Evolutionary conservation across 306 rosid genomes (phyloP), one percentile per base, ranked within the genome.

Genomic region (Trifolium fragiferum): DNA sequence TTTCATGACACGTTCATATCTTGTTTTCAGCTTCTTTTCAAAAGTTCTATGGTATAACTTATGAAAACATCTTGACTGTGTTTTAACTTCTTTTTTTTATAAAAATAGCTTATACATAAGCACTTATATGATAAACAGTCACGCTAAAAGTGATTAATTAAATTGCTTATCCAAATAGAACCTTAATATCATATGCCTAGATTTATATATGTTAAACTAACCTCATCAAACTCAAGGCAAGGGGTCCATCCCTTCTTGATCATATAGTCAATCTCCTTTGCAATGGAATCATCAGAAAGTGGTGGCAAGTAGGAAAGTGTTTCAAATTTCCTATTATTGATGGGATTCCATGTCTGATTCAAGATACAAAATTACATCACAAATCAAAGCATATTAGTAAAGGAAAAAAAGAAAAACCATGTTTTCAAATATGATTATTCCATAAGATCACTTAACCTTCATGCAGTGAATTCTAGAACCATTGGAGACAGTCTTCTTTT

Each of bases 191-290:
- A n/a, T 16, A 60, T 27, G 32, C 32, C 33, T 21, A 55, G 10
- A 2, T 25, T 11, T 25, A 44, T 30, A 8, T 66, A 51, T 30
- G 12, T 66, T 38, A 38, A 72, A 51, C 85, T 72, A 19, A 91
- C 93, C 90, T 84, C 86, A 69, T 87, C 93, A 76, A 91, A 91
- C 74, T 91, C 93, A 77, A 91, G 90, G 88, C 94, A 91, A 73
- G 97, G 97, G 63, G 67, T 87, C 94, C 97, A 91, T 21, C 92
- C 90, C 70, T 87, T 91, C 61, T 85, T 85, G 41, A 87, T 81
- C 97, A 91, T 91, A 88, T 84, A 89, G 23, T 91, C 87, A 33
- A 89, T 72, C 84, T 90, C 82, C 88, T 81, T 89, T n/a, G 90
- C 85, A 38, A 90, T 82, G 40, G 92, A 89, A 8, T 89, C 90